Evolutionary conservation across 495 filamentous ascomycete genomes (phyloP), one percentile per base, ranked within the genome.

Genomic region (Hypoxylon rickii): DNA sequence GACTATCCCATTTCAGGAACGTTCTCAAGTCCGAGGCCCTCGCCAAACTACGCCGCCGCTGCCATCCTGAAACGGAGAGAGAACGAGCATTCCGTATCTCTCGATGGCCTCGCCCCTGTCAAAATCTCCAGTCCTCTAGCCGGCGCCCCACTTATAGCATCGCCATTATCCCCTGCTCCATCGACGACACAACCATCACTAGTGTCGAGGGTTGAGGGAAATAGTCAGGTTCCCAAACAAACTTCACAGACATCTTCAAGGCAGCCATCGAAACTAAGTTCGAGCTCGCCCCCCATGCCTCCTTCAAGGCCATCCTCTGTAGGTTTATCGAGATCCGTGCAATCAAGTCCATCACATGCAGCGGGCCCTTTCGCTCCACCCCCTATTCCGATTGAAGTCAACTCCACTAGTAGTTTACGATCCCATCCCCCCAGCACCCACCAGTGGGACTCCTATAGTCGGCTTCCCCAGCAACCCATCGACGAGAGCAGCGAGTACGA

Each of bases 31-130:
- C 70, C 71, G 0, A 59, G 63, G 1, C 66, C 70, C 0, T 65
- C 65, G 10, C 65, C 57, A 17, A 71, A 64, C 53, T 47, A 33
- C 13, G 61, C 66, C 1, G 62, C 67, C 2, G 62, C 58, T 0
- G 62, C 64, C 6, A 50, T 75, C 6, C 62, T 70, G 31, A 66
- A 55, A 19, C 56, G 71, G 1, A 76, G 68, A 39, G 68, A 74
- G 50, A 69, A 66, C 34, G 61, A 61, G 7, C 48, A 38, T 18
- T 61, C 62, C 3, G 66, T 63, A 31, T 58, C 63, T 1, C 49
- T 64, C 12, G 59, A 69, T 10, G 59, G 66, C 8, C 53, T 63
- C 15, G 24, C 58, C 13, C 63, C 66, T 1, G 37, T 64, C 8
- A 66, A 64, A 37, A 18, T 64, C 13, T 64, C 66, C 3, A 62